Conservation (phyloP, 192 early-diverging fungal genomes). For the Backusella australiensis region DNA sequence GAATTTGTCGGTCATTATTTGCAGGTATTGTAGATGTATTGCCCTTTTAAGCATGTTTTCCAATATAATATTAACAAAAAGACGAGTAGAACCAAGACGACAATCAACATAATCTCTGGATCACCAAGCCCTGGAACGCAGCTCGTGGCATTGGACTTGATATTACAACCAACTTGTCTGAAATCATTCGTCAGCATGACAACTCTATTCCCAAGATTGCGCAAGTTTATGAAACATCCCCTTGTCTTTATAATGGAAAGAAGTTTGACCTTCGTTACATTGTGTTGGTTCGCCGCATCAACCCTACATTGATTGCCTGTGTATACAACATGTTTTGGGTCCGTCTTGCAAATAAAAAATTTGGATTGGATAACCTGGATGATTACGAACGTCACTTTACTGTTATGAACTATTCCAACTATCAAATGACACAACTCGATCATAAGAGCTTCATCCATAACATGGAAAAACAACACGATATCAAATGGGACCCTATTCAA, state of each 20-base stretch:
- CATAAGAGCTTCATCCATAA: slow-evolving; percentile 46
- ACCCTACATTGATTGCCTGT: slow-evolving; percentile 33
- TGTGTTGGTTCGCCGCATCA: slow-evolving; percentile 42
- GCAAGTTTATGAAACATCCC: slow-evolving; percentile 43
- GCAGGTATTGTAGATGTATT: not conserved
- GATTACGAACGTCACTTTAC: slow-evolving; percentile 52
- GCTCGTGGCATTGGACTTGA: slow-evolving; percentile 43
- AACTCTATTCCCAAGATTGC: slow-evolving; percentile 41
- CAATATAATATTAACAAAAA: not conserved
- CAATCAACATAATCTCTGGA: slow-evolving; percentile 41
- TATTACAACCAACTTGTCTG: slow-evolving; percentile 37
- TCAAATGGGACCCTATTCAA: slow-evolving; percentile 43
- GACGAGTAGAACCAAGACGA: slow-evolving; percentile 34
- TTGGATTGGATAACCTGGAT: slow-evolving; percentile 29
- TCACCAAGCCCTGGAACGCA: slow-evolving; percentile 44
- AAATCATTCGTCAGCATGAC: slow-evolving; percentile 41
- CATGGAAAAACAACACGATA: slow-evolving; percentile 47
- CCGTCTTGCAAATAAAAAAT: slow-evolving; percentile 47
- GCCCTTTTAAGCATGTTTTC: not conserved
- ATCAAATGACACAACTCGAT: slow-evolving; percentile 45
- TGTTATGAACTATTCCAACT: slow-evolving; percentile 48
- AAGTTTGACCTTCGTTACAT: slow-evolving; percentile 50
- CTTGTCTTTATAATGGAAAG: slow-evolving; percentile 48
- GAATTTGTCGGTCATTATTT: slow-evolving; percentile 44
- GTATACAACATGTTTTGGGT: slow-evolving; percentile 53